These are phyloP conservation scores for Gossypium anomalum DNA, from an alignment of 345 rosid species.

Conservation along the genomic window DNA sequence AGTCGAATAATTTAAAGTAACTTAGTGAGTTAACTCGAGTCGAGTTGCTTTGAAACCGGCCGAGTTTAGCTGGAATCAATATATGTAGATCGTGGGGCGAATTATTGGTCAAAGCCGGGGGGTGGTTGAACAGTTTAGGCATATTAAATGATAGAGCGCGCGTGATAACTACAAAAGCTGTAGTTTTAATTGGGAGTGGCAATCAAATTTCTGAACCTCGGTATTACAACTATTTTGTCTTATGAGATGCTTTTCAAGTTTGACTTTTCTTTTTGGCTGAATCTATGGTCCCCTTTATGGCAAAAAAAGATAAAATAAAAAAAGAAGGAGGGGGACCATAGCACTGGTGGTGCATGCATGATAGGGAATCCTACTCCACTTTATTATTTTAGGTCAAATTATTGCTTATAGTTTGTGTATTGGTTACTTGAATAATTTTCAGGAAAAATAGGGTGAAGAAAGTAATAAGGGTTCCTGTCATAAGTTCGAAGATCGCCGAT, in stretches of 20 bases:
- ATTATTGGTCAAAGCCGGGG: conserved; percentile 24
- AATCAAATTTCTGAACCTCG: too few species aligned
- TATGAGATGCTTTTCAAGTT: too few species aligned
- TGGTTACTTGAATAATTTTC: conserved; percentile 8
- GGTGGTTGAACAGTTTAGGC: conserved; percentile 7
- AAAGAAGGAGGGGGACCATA: background rate
- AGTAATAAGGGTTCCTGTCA: conserved; percentile 73
- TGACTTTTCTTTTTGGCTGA: too few species aligned
- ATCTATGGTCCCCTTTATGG: too few species aligned
- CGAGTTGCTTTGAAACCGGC: too few species aligned
- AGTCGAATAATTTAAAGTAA: too few species aligned
- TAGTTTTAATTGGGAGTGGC: background rate
- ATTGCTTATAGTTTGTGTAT: too few species aligned
- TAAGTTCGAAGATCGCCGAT: conserved; percentile 83
- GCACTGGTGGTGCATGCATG: conserved; percentile 11
- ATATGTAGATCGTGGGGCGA: too few species aligned
- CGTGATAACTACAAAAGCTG: conserved; percentile 25
- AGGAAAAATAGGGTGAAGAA: conserved; percentile 79
- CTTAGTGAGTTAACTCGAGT: too few species aligned
- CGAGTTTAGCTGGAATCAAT: background rate
- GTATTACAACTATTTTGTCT: too few species aligned
- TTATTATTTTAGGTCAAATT: background rate
- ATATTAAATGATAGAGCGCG: conserved; percentile 21
- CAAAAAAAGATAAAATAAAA: too few species aligned
- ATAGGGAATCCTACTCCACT: background rate